Base-by-base conservation (phyloP, 768 basidiomycete genomes). In the Sporobolomyces phaffii region DNA sequence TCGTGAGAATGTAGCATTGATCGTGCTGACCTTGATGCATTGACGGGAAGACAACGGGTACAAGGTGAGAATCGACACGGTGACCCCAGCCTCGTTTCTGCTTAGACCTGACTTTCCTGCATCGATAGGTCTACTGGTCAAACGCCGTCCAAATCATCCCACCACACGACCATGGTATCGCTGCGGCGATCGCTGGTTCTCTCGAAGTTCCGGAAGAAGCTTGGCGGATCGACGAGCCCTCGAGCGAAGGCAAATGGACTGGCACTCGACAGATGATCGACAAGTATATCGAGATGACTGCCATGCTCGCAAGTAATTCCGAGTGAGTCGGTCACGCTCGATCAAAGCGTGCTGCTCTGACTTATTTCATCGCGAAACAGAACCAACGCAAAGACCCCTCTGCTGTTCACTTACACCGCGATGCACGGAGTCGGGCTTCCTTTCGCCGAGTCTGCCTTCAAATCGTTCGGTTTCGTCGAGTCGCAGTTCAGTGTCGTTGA, bases 401-500 rank as follows among this genome's bases (percentile, higher is more conserved):
- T 86, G 67, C 83, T 81, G 71, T 89, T 92, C 71, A 87, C 90
- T 24, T 90, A 90, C 74, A 93, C 91, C 0, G 87, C 90, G 0
- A 86, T 93, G 87, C 91, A 93, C 72, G 91, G 91, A 0, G 91
- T 93, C 59, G 85, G 89, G 70, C 82, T 91, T 75, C 77, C 80
- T 7, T 87, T 87, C 72, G 81, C 84, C 44, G 77, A 76, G 11
- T 76, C 79, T 54, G 86, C 84, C 0, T 87, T 92, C 65, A 77
- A 80, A 43, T 66, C 77, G 5, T 85, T 84, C 63, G 85, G 85
- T 8, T 85, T 90, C 65, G 73, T 83, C 2, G 86, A 83, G 75
- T 33, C 33, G 2, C 31, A 45, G 5, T 86, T 91, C 20, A 43
- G 28, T 24, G 24, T 72, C 44, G 87, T 91, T 15, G 73, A 75